A percentile compares a stretch with the other conserved stretches of the same genome.
Evolutionary conservation across 768 basidiomycete species (phyloP).

Genomic region (Cubamyces sp.): DNA sequence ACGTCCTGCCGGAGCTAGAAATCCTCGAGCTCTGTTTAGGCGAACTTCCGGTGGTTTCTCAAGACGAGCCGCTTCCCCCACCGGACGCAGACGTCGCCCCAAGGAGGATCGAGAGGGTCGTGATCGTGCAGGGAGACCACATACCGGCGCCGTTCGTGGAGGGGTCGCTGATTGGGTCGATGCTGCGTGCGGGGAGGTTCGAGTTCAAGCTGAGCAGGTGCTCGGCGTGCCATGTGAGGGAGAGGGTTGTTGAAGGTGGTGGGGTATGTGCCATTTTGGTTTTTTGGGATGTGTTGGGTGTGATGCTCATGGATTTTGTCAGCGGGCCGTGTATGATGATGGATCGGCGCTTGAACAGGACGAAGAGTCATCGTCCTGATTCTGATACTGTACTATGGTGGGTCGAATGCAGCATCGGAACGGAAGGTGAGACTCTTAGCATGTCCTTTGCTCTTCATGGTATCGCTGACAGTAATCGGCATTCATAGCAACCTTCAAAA

Average conservation of each 20-base stretch:
- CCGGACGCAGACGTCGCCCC: background rate
- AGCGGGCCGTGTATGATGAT: background rate
- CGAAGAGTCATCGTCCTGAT: too few species aligned
- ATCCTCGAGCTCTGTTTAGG: constrained; percentile 5
- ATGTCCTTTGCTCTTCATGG: too few species aligned
- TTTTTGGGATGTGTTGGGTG: background rate
- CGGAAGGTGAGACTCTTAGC: too few species aligned
- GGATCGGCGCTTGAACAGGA: background rate
- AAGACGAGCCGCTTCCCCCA: background rate
- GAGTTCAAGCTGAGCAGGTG: constrained; percentile 5
- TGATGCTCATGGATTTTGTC: too few species aligned
- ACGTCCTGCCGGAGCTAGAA: background rate
- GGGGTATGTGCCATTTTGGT: background rate
- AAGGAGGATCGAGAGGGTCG: background rate
- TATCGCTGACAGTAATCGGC: too few species aligned
- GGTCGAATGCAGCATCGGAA: too few species aligned
- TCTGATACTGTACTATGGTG: too few species aligned
- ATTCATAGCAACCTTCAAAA: too few species aligned
- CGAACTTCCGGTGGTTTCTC: background rate
- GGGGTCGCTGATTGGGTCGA: constrained; percentile 5
- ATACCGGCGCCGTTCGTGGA: background rate
- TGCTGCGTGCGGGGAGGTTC: background rate
- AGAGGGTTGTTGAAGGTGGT: constrained; percentile 30
- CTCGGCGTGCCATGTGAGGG: constrained; percentile 15
- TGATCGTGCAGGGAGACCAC: background rate